These are phyloP conservation scores for Glycine latifolia DNA, from an alignment of 306 rosid genomes.

Conservation along the genomic window DNA sequence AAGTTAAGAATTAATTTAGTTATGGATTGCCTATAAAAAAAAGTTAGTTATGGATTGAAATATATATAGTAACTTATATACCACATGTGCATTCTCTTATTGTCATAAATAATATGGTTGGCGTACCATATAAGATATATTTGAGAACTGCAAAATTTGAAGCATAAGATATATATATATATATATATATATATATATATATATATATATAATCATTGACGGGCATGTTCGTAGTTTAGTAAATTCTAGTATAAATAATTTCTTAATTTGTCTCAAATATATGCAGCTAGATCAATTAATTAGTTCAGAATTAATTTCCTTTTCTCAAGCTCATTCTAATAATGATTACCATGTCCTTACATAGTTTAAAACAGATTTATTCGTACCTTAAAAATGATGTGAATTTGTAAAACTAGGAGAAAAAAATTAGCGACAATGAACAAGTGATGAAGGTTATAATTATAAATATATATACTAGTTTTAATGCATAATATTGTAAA, in stretches of 20 bases:
- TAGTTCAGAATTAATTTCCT: not conserved
- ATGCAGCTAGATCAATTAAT: not conserved
- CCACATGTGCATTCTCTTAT: slow-evolving; percentile 3
- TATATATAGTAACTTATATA: slow-evolving; percentile 27
- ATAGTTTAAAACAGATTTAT: not conserved
- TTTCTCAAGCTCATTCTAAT: not conserved
- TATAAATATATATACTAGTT: too few relatives aligned
- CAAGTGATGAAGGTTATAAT: too few relatives aligned
- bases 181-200: too few relatives aligned
- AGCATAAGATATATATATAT: slow-evolving; percentile 33
- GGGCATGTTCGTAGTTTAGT: slow-evolving; percentile 43
- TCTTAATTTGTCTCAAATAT: slow-evolving; percentile 10
- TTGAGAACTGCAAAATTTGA: slow-evolving; percentile 46
- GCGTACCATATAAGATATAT: slow-evolving; percentile 41
- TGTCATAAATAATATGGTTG: slow-evolving; percentile 36
- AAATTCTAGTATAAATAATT: slow-evolving; percentile 31
- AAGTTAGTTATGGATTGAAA: slow-evolving; percentile 41
- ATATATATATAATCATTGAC: not conserved
- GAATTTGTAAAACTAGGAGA: too few relatives aligned
- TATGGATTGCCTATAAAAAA: too few relatives aligned
- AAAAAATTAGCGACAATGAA: not conserved
- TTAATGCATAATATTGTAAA: not conserved
- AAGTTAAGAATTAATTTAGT: not conserved
- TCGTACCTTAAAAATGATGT: too few relatives aligned
- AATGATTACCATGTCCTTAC: not conserved